phyloP scores from a whole-genome alignment of 2,329 filamentous ascomycete species.

The Ophiosphaerella narmari region DNA sequence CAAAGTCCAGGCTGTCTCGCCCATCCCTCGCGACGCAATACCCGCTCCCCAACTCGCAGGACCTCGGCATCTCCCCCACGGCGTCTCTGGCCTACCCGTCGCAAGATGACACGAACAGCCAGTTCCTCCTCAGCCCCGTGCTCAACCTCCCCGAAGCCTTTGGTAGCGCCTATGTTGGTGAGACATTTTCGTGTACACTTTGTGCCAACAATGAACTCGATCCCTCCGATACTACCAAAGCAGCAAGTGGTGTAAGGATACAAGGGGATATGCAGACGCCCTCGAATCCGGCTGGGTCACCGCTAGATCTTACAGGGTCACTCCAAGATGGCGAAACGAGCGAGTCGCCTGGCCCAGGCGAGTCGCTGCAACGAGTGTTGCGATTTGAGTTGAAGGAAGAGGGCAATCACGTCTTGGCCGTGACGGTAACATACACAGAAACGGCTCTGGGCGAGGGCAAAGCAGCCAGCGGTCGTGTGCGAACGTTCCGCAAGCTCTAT shows the following conservation, averaged over 20 bases:
- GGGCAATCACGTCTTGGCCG: conserved; percentile 88
- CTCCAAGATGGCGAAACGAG: conserved; percentile 46
- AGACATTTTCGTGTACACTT: conserved; percentile 91
- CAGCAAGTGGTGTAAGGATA: conserved; percentile 77
- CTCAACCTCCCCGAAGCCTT: conserved; percentile 90
- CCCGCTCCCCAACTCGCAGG: conserved; percentile 61
- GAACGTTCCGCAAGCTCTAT: conserved; percentile 93
- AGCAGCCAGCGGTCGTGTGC: conserved; percentile 64
- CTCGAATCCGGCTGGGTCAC: conserved; percentile 64
- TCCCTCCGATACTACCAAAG: conserved; percentile 45
- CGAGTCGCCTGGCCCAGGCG: conserved; percentile 58
- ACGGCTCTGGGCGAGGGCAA: conserved; percentile 61
- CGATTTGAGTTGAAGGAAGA: conserved; percentile 91
- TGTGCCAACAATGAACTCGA: conserved; percentile 89
- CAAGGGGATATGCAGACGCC: conserved; percentile 96
- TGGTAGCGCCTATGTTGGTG: conserved; percentile 92
- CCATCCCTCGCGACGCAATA: conserved; percentile 76
- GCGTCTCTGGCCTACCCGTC: conserved; percentile 73
- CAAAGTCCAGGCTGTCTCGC: conserved; percentile 70
- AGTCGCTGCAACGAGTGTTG: conserved; percentile 80
- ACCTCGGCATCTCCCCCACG: conserved; percentile 58
- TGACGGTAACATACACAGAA: conserved; percentile 94
- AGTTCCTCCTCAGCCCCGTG: conserved; percentile 63
- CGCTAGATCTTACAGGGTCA: conserved; percentile 59
- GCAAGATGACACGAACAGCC: conserved; percentile 51